Base-by-base conservation (phyloP, 192 early-diverging fungal genomes). In the Dissophora ornata region DNA sequence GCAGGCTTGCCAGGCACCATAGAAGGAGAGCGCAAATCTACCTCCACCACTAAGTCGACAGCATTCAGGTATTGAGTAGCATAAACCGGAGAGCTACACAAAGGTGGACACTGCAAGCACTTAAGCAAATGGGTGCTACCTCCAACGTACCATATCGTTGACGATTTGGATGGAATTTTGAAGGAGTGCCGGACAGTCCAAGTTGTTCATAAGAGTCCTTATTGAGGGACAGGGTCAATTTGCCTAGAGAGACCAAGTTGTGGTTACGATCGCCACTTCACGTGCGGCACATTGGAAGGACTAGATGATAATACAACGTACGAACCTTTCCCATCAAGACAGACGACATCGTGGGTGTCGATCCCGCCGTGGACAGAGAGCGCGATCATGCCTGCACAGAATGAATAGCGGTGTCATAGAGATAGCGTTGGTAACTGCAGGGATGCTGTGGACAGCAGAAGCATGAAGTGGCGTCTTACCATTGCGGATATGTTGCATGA, bases 141-240 rank as follows among this genome's bases (percentile, higher is more conserved):
- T 38, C 7, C 5, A 45, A 4, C 9, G 22, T 80, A 83, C 82
- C 59, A 69, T 73, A 83, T 49, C 80, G 49, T 33, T 81, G 79
- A 1, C 57, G 50, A 32, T 70, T 24, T 13, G 68, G 52, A 21
- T 69, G 51, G 42, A 79, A 83, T 54, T 66, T 62, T n/a, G 82
- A 57, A 11, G 68, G 54, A n/a, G 56, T 42, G 0, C 82, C 82
- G 1, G 57, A 33, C 19, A 83, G 26, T 51, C 82, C 82, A 53
- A 83, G 66, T 24, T 71, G 56, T 28, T 83, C 82, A 26, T 83
- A 83, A 1, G 79, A 66, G 53, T 83, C 82, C 45, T 83, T 83
- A 5, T 75, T 81, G 21, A 83, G 50, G 10, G 70, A 73, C 30
- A 83, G 46, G 16, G 79, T 73, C 19, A 83, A 29, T 21, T 64